Evolutionary conservation across 176 grass and related monocot species (phyloP).

Genomic region (Ensete glaucum): DNA sequence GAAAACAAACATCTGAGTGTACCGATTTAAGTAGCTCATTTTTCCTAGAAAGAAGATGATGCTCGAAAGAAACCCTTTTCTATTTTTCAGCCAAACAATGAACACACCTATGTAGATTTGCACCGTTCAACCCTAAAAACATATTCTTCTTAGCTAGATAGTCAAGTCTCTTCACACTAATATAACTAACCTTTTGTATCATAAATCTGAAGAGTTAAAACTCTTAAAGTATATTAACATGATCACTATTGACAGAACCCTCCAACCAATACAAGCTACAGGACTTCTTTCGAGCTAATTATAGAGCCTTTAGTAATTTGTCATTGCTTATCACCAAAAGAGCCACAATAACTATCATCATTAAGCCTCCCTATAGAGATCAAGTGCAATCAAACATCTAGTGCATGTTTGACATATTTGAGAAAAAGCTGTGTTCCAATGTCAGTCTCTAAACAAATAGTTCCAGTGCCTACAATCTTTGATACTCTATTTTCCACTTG

Average conservation of each 20-base stretch:
- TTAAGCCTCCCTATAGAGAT: not conserved
- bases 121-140: not conserved
- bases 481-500: no score
- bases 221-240: not conserved
- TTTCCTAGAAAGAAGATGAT: not conserved
- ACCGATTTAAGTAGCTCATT: not conserved
- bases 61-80: not conserved
- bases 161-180: not conserved
- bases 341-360: not conserved
- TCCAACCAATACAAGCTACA: no score
- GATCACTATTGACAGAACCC: no score
- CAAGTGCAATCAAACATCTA: not conserved
- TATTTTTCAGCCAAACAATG: not conserved
- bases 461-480: not conserved
- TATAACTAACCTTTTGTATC: not conserved
- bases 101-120: not conserved
- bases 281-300: not conserved
- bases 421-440: not conserved
- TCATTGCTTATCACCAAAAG: not conserved
- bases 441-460: not conserved
- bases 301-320: not conserved
- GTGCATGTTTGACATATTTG: not conserved
- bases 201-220: no score
- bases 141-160: not conserved
- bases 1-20: not conserved